Conservation (phyloP, 768 basidiomycete genomes). For the Candolleomyces eurysporus region DNA sequence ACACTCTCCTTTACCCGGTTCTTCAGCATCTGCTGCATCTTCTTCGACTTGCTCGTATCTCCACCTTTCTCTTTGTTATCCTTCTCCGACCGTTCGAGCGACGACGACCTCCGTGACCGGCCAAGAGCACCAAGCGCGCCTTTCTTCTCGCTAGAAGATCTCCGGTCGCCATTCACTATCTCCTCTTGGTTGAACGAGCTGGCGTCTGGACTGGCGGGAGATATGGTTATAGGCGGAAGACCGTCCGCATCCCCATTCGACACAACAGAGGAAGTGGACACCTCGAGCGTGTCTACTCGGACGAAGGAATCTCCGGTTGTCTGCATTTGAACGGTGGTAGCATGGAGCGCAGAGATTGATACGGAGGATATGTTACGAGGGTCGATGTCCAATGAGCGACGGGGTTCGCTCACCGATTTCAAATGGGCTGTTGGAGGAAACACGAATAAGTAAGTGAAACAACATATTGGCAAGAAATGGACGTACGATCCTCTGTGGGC, state of each 20-base stretch:
- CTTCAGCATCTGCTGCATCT: slow-evolving; percentile 73
- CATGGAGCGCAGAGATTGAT: too few relatives aligned
- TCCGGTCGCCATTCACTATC: slow-evolving; percentile 6
- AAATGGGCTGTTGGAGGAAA: too few relatives aligned
- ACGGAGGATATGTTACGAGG: too few relatives aligned
- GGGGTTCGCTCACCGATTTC: too few relatives aligned
- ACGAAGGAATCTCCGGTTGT: too few relatives aligned
- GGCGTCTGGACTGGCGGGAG: not conserved
- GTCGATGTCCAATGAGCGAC: too few relatives aligned
- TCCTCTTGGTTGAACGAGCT: not conserved
- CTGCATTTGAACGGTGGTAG: too few relatives aligned
- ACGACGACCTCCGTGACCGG: slow-evolving; percentile 6
- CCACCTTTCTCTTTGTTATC: slow-evolving; percentile 19
- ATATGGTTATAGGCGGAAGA: not conserved
- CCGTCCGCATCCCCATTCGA: not conserved
- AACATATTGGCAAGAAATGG: not conserved
- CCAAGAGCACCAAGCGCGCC: slow-evolving; percentile 4
- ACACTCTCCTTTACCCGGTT: slow-evolving; percentile 65
- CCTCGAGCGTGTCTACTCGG: too few relatives aligned
- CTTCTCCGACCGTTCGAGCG: slow-evolving; percentile 8
- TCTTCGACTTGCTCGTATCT: slow-evolving; percentile 63
- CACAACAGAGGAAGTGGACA: too few relatives aligned
- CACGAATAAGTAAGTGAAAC: not conserved
- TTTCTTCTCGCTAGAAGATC: slow-evolving; percentile 14
- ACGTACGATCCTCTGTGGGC: slow-evolving; percentile 14